Base-by-base conservation (phyloP, 2,329 filamentous ascomycete genomes). In the Colletotrichum liriopes region DNA sequence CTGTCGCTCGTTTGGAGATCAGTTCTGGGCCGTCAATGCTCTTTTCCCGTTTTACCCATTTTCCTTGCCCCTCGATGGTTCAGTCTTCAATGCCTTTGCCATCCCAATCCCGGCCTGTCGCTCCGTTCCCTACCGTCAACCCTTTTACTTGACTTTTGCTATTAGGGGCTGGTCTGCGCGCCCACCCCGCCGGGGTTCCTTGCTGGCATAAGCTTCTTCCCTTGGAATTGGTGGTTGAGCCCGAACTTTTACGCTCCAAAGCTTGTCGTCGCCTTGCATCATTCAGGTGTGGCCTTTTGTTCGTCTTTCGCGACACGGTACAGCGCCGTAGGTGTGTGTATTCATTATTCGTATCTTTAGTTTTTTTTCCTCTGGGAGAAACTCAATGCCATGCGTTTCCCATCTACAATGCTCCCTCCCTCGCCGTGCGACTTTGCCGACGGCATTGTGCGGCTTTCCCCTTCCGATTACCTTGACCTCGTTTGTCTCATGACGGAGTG, bases 91-190 rank as follows among this genome's bases (percentile, higher is more conserved):
- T 62, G 67, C 68, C 51, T 45, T 58, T 66, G 37, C 16, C 41
- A 45, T 47, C 29, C 51, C 23, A 52, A 51, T 58, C 49, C 32
- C 55, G 52, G 35, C 64, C 52, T 18, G 20, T 43, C 32, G n/a
- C 8, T 32, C 14, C 59, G 35, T 37, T 37, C 35, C 35, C 35
- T 37, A 37, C 35, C 37, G 45, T 60, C 49, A 61, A 63, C 39
- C 58, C 69, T 59, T 61, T 64, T 72, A 67, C 64, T 56, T 43
- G 55, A 47, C 55, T 29, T 71, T 29, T 49, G n/a, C 56, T 67
- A 67, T 62, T 45, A 67, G 56, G 64, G 64, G 49, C 23, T 35
- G 56, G 64, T 23, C 35, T 47, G 61, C 49, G 20, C 59, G 23
- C 18, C 23, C 12, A 41, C 20, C 18, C 37, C n/a, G 11, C 64